These are phyloP conservation scores for Solidago caesia DNA, from an alignment of 129 eudicot genomes.

Conservation along the genomic window DNA sequence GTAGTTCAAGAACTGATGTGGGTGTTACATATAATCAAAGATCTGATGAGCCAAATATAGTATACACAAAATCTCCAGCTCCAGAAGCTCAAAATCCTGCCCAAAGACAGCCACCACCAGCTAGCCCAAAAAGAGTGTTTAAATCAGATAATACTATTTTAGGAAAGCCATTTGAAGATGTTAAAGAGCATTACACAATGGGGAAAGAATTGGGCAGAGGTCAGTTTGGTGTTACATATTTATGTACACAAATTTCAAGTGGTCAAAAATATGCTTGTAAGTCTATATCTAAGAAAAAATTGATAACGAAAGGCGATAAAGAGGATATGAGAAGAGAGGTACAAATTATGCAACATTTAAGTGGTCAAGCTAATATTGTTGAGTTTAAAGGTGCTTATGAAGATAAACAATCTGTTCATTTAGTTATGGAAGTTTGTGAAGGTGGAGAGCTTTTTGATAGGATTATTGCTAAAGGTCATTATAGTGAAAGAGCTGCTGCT, in stretches of 20 bases:
- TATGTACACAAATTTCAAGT: conserved; percentile 56
- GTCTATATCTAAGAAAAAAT: conserved; percentile 81
- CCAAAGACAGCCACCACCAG: conserved; percentile 34
- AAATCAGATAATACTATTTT: conserved; percentile 59
- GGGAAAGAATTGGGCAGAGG: conserved; percentile 77
- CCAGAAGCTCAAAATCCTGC: conserved; percentile 43
- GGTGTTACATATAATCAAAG: conserved; percentile 28
- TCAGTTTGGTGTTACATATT: conserved; percentile 81
- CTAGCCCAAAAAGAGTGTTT: conserved; percentile 42
- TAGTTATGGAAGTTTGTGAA: conserved; percentile 92
- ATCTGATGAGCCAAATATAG: conserved; percentile 40
- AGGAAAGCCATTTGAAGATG: conserved; percentile 72
- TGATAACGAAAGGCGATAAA: conserved; percentile 70
- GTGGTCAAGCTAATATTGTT: conserved; percentile 84
- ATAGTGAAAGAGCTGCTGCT: conserved; percentile 91
- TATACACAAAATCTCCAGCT: conserved; percentile 57
- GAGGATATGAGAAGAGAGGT: conserved; percentile 92
- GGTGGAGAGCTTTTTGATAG: conserved; percentile 95
- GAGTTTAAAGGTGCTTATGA: conserved; percentile 91
- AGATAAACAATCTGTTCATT: conserved; percentile 69
- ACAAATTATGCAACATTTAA: conserved; percentile 91
- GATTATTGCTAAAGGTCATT: conserved; percentile 86
- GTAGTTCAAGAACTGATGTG: conserved; percentile 28
- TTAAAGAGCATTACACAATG: conserved; percentile 56
- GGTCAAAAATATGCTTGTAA: conserved; percentile 71